A percentile compares a stretch with the other conserved stretches of the same genome.
These are phyloP conservation scores for Blepharisma stoltei DNA, from an alignment of 73 alveolate species.

Conservation along the genomic window DNA sequence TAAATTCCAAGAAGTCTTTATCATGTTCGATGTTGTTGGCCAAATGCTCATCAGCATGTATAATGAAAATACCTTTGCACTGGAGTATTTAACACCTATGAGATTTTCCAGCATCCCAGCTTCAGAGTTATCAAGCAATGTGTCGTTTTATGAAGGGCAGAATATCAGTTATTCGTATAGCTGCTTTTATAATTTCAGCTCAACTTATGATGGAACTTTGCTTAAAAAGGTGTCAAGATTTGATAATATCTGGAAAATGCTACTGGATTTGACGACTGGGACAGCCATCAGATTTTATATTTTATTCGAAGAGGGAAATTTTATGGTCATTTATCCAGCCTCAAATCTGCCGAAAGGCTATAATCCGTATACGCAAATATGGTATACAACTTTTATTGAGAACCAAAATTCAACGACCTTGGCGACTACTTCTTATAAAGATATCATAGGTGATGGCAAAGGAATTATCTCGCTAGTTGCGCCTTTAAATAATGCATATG, in stretches of 20 bases:
- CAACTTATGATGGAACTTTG: neutral
- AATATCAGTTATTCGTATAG: slow-evolving; percentile 4
- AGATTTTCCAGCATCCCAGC: neutral
- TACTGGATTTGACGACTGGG: neutral
- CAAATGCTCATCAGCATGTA: neutral
- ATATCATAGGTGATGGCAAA: neutral
- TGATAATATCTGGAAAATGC: slow-evolving; percentile 1
- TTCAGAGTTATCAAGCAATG: neutral
- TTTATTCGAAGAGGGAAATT: neutral
- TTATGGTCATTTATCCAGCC: neutral
- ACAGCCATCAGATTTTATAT: slow-evolving; percentile 15
- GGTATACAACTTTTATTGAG: neutral
- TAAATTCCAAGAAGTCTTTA: neutral
- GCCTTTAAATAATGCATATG: neutral
- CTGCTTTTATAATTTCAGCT: neutral
- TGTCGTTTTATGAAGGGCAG: neutral
- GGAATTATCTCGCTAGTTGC: neutral
- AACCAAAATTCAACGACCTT: neutral
- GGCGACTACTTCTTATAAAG: neutral
- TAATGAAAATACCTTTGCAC: neutral
- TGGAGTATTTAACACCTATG: neutral
- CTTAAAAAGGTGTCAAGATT: neutral
- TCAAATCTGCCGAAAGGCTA: neutral
- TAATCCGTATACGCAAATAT: neutral
- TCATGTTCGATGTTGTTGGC: neutral